A percentile compares a stretch with the other conserved stretches of the same genome.
phyloP scores from a whole-genome alignment of 2,329 filamentous ascomycete species.

The Lojkania enalia region DNA sequence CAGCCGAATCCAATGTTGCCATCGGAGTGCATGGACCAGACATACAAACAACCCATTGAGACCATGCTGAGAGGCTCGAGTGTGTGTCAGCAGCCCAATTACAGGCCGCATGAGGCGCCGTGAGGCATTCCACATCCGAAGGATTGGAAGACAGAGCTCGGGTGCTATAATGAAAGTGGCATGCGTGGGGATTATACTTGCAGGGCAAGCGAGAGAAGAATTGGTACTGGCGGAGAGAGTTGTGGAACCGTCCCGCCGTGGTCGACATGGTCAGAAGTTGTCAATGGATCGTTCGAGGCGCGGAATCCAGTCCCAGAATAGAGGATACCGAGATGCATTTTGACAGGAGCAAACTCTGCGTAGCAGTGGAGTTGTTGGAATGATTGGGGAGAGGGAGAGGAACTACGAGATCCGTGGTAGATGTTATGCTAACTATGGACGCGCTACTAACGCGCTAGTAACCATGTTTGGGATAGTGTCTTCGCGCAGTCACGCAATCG shows the following conservation, averaged over 20 bases:
- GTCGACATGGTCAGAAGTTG: constrained; percentile 34
- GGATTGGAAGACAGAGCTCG: constrained; percentile 68
- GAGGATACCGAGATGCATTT: constrained; percentile 7
- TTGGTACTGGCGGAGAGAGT: constrained; percentile 22
- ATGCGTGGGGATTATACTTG: constrained; percentile 59
- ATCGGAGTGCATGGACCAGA: constrained; percentile 41
- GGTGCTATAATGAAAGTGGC: constrained; percentile 79
- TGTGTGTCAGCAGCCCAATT: constrained; percentile 50
- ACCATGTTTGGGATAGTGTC: constrained; percentile 4
- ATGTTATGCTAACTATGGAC: constrained; percentile 13
- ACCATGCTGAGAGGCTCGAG: constrained; percentile 63
- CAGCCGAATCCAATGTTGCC: constrained; percentile 32
- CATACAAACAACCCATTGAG: constrained; percentile 54
- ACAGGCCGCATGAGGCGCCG: constrained; percentile 46
- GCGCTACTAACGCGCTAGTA: constrained; percentile 17
- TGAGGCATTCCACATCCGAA: constrained; percentile 54
- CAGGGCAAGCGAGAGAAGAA: constrained; percentile 39
- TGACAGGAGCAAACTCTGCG: constrained; percentile 14
- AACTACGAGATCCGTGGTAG: background rate
- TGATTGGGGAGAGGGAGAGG: constrained; percentile 16
- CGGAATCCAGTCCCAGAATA: constrained; percentile 19
- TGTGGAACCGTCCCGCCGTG: constrained; percentile 28
- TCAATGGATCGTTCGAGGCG: constrained; percentile 8
- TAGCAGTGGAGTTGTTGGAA: constrained; percentile 18
- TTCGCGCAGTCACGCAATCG: constrained; percentile 8